A percentile compares a stretch with the other conserved stretches of the same genome.
Evolutionary conservation across 2,329 filamentous ascomycete genomes (phyloP).

Genomic region (Xylariaceae sp.): DNA sequence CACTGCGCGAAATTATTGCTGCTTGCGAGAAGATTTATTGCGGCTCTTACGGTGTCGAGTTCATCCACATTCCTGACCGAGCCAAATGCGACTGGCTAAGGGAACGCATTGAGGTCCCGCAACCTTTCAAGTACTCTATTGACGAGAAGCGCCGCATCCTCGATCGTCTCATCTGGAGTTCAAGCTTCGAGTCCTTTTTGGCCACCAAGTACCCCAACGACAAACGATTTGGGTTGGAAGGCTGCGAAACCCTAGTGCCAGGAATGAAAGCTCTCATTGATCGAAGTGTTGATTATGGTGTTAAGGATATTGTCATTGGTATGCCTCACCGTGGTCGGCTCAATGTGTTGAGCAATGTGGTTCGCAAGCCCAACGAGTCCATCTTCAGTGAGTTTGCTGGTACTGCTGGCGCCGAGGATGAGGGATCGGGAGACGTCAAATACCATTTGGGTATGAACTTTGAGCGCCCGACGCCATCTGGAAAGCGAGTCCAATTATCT

Average conservation of each 20-base stretch:
- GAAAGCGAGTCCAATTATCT: constrained; percentile 98
- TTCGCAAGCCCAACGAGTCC: constrained; percentile 98
- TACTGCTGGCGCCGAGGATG: constrained; percentile 83
- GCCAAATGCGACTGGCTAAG: constrained; percentile 98
- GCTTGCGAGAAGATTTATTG: constrained; percentile 96
- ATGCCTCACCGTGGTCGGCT: constrained; percentile 99
- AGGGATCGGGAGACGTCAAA: constrained; percentile 98
- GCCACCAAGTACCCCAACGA: constrained; percentile 99
- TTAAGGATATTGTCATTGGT: constrained; percentile 99
- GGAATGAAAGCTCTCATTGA: constrained; percentile 99
- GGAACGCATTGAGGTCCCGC: constrained; percentile 90
- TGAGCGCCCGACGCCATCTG: constrained; percentile 95
- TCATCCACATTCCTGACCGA: constrained; percentile 97
- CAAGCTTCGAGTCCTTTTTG: constrained; percentile 94
- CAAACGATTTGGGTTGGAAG: constrained; percentile 98
- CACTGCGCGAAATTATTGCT: constrained; percentile 88
- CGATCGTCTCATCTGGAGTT: constrained; percentile 97
- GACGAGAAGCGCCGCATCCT: constrained; percentile 98
- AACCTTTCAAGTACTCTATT: constrained; percentile 95
- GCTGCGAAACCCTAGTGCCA: constrained; percentile 93
- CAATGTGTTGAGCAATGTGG: constrained; percentile 97
- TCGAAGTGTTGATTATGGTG: constrained; percentile 95
- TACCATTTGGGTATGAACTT: constrained; percentile 99
- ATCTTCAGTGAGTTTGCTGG: constrained; percentile 99
- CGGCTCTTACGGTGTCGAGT: constrained; percentile 96